Base-by-base conservation (phyloP, 2,329 filamentous ascomycete species). In the Plenodomus tracheiphilus region DNA sequence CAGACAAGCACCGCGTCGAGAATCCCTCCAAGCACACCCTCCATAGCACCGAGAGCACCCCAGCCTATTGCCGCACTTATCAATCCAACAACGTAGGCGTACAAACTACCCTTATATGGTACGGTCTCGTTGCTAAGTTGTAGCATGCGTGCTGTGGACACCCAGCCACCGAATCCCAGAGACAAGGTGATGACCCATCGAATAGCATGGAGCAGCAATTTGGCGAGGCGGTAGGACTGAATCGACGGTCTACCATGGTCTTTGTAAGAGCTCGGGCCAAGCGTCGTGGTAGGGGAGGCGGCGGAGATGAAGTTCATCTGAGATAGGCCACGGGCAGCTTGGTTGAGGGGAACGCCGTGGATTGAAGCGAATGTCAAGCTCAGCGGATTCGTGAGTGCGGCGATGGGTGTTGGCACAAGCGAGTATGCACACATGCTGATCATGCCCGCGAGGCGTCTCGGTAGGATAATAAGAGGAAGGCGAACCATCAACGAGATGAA, bases 91-190 rank as follows among this genome's bases (percentile, higher is more conserved):
- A 97, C 84, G 66, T 97, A 99, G 2, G 93, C 94, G 70, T 99
- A 99, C 19, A 94, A 80, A 62, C 91, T 96, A 8, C 94, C 94
- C 39, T 84, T 84, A 42, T 72, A 75, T 40, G 47, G 72, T 62
- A 54, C 72, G 54, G 41, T 47, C 72, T 85, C 51, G 76, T 75
- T 65, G 75, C 68, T 77, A 17, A 94, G 77, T 43, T 81, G 79
- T 3, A 97, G 78, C 72, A 88, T 86, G 54, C 90, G 86, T 10
- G 94, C 92, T 30, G 92, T 96, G 39, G 90, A 88, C 8, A 97
- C 90, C 94, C 94, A 99, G n/a, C 91, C 93, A 3, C 89, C 92
- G 65, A 97, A 96, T 1, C 93, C 93, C 22, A 99, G 82, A 0
- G 86, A 89, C 39, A 92, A 85, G 0, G 91, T 90, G 84, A 97